Evolutionary conservation across 2,329 filamentous ascomycete genomes (phyloP), one percentile per base, ranked within the genome.

Genomic region (Ophidiomyces ophidiicola): DNA sequence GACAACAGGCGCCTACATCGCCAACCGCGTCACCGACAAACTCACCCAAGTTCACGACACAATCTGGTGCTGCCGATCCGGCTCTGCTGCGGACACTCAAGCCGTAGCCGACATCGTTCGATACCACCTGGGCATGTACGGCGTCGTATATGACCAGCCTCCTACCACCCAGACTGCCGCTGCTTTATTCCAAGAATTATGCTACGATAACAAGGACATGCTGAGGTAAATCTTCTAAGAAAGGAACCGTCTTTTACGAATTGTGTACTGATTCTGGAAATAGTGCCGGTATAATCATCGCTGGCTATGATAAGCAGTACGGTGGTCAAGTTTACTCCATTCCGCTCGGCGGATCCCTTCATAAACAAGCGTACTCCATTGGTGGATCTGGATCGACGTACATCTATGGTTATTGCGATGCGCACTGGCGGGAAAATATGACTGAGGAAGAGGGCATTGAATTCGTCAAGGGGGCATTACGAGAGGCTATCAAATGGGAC

Each of bases 401-500:
- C 70, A 98, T 98, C 64, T 98, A 96, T 70, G 90, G 90, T 53
- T 96, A 93, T 72, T 96, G 87, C 60, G 88, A 98, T 60, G 80
- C 85, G 42, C 77, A 98, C 71, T 98, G 90, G 90, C 78, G 72
- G 61, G 90, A 96, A 65, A 77, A 77, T 49, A 96, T 98, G 87
- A 84, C 81, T 38, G 85, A 96, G 70, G 72, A 76, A 40, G 87
- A 93, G 46, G 90, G 90, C 1, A 78, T 98, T 48, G 65, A 78
- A 28, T 98, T 98, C 55, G 90, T 98, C 60, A 94, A 94, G 69
- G 81, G 78, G 33, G 80, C 90, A 21, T 69, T 98, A 57, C 70
- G 76, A 55, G 88, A 98, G 71, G 90, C 90, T 11, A 96, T 98
- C 73, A 94, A 94, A 68, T 98, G 90, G 90, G 90, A 98, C 60